These are phyloP conservation scores for Pichia sp. DNA, from an alignment of 1,139 yeast genomes.

Conservation along the genomic window DNA sequence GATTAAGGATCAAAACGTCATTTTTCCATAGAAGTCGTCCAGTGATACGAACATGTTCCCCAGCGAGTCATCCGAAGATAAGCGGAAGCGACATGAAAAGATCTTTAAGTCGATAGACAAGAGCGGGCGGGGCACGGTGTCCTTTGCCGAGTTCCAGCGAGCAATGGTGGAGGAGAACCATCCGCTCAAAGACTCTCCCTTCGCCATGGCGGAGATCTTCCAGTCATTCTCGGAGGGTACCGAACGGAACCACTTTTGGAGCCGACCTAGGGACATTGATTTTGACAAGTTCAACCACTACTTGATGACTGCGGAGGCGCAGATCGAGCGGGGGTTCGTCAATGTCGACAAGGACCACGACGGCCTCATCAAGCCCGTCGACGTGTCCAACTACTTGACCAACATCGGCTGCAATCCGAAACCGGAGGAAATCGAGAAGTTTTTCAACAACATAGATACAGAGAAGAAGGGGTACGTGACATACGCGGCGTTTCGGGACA, in stretches of 20 bases:
- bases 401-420: conserved; percentile 53
- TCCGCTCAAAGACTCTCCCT: conserved; percentile 64
- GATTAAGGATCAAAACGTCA: too few species aligned
- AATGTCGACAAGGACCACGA: conserved; percentile 72
- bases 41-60: too few species aligned
- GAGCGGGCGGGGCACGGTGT: conserved; percentile 51
- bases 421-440: conserved; percentile 49
- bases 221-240: conserved; percentile 27
- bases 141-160: conserved; percentile 48
- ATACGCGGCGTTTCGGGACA: conserved; percentile 82
- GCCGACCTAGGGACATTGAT: conserved; percentile 24
- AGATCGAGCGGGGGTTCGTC: conserved; percentile 65
- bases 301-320: conserved; percentile 35
- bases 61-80: conserved; percentile 21
- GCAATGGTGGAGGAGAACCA: conserved; percentile 56
- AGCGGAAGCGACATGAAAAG: conserved; percentile 28
- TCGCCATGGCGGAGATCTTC: conserved; percentile 43
- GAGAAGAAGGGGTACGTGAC: conserved; percentile 69
- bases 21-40: too few species aligned
- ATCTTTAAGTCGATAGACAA: conserved; percentile 50
- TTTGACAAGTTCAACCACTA: conserved; percentile 33
- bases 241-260: conserved; percentile 24
- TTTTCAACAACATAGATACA: conserved; percentile 59
- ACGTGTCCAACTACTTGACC: conserved; percentile 61
- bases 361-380: conserved; percentile 64